Percentiles rank a stretch among this genome's conserved stretches.
Evolutionary conservation across 768 basidiomycete species (phyloP).

Genomic region (Auriscalpium vulgare): DNA sequence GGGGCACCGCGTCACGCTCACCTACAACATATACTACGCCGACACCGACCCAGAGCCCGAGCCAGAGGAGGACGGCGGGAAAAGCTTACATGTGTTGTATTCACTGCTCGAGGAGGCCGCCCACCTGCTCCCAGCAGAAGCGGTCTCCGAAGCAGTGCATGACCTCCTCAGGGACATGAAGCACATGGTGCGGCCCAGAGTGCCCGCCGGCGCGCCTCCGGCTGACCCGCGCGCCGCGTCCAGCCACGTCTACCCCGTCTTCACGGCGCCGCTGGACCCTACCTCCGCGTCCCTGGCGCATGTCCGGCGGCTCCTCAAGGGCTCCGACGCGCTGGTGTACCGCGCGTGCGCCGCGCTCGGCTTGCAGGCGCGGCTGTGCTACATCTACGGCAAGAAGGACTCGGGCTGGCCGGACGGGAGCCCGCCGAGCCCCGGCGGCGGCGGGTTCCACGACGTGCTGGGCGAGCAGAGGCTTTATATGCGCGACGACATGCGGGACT

Average conservation of each 20-base stretch:
- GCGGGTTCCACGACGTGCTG: too few relatives aligned
- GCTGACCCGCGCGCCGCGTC: neutral
- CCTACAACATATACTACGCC: constrained; percentile 32
- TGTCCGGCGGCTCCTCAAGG: constrained; percentile 1
- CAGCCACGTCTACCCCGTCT: constrained; percentile 27
- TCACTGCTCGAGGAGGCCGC: too few relatives aligned
- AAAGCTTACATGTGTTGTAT: too few relatives aligned
- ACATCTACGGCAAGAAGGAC: neutral
- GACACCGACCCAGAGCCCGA: neutral
- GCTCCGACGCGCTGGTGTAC: neutral
- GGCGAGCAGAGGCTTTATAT: too few relatives aligned
- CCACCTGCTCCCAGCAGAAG: too few relatives aligned
- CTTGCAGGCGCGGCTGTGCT: neutral
- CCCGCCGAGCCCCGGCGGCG: too few relatives aligned
- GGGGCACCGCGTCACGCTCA: constrained; percentile 37
- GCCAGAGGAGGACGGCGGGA: too few relatives aligned
- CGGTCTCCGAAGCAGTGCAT: too few relatives aligned
- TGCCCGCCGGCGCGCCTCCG: neutral
- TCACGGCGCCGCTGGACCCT: neutral
- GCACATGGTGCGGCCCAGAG: too few relatives aligned
- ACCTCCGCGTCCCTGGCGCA: neutral
- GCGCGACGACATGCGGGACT: too few relatives aligned
- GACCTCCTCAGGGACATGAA: too few relatives aligned
- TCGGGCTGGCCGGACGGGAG: too few relatives aligned
- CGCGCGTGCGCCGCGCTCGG: neutral